Evolutionary conservation across 2,329 filamentous ascomycete species (phyloP), one percentile per base, ranked within the genome.

Genomic region (Diaporthe aspalathi): DNA sequence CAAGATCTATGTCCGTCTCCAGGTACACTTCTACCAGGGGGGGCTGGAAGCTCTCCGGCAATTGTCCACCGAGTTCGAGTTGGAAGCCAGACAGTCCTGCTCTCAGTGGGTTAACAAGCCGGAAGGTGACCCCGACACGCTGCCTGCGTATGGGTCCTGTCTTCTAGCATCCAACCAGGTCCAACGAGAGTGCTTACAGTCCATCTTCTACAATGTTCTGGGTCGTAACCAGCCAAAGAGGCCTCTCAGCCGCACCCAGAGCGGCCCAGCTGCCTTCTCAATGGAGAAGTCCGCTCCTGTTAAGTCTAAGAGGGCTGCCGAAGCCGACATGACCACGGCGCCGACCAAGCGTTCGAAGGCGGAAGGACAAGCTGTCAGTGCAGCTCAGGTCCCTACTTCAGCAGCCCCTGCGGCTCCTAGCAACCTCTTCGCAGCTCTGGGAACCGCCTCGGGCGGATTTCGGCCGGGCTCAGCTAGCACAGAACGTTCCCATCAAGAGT

Each of bases 141-240:
- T 77, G 3, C 75, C 75, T 17, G 43, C 29, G 9, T 70, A 72
- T 4, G 20, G 27, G 5, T 2, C 57, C 72, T 0, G 32, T 35
- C 78, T 76, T 1, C 72, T 67, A 16, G 76, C 76, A 1, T 45
- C 38, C 5, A 75, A 73, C 0, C 22, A 50, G 2, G 67, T 54
- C 0, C 73, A 80, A 67, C 75, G 76, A 35, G 27, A 62, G 20
- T 45, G 68, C 32, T 68, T 81, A 24, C 79, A 79, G 60, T 62
- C 74, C 1, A 32, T 77, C 3, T 70, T 81, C 29, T 50, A 76
- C 8, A 38, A 66, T 0, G 35, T 77, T 3, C 73, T 81, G 4
- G 72, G 76, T 20, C 14, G 29, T 16, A 20, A 70, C 9, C 40
- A 54, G 22, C 69, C 65, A 3, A 29, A 60, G n/a, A 71, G 65